A percentile compares a stretch with the other conserved stretches of the same genome.
Evolutionary conservation across 1,139 yeast genomes (phyloP).

Genomic region (Waltiozyma sp.): DNA sequence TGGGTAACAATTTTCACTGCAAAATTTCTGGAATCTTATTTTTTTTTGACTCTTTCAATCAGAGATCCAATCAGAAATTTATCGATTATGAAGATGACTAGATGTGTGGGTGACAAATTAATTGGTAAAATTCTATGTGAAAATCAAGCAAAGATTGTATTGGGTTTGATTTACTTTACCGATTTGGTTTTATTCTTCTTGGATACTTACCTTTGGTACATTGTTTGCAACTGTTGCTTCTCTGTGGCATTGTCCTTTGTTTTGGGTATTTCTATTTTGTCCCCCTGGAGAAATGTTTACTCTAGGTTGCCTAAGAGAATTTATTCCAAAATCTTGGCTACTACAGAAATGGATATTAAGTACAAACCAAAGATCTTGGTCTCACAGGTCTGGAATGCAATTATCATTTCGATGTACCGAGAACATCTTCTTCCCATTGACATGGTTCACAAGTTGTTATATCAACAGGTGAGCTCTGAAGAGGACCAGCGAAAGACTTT

Average conservation of each 20-base stretch:
- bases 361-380: slow-evolving; percentile 39
- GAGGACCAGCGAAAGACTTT: slow-evolving; percentile 26
- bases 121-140: slow-evolving; percentile 44
- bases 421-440: slow-evolving; percentile 71
- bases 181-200: slow-evolving; percentile 68
- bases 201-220: slow-evolving; percentile 85
- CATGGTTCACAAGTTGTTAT: slow-evolving; percentile 51
- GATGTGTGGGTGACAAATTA: slow-evolving; percentile 51
- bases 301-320: slow-evolving; percentile 67
- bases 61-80: slow-evolving; percentile 71
- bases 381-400: slow-evolving; percentile 74
- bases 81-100: slow-evolving; percentile 42
- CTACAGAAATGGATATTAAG: slow-evolving; percentile 36
- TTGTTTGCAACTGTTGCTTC: slow-evolving; percentile 66
- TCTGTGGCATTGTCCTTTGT: slow-evolving; percentile 62
- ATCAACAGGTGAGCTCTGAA: slow-evolving; percentile 35
- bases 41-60: slow-evolving; percentile 65
- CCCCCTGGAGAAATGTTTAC: slow-evolving; percentile 82
- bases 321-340: slow-evolving; percentile 48
- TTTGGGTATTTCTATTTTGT: slow-evolving; percentile 67
- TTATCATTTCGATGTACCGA: slow-evolving; percentile 62
- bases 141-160: slow-evolving; percentile 46
- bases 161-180: slow-evolving; percentile 46
- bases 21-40: slow-evolving; percentile 71
- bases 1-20: slow-evolving; percentile 65